phyloP scores from a whole-genome alignment of 495 filamentous ascomycete genomes.

The Baudoinia panamericana region DNA sequence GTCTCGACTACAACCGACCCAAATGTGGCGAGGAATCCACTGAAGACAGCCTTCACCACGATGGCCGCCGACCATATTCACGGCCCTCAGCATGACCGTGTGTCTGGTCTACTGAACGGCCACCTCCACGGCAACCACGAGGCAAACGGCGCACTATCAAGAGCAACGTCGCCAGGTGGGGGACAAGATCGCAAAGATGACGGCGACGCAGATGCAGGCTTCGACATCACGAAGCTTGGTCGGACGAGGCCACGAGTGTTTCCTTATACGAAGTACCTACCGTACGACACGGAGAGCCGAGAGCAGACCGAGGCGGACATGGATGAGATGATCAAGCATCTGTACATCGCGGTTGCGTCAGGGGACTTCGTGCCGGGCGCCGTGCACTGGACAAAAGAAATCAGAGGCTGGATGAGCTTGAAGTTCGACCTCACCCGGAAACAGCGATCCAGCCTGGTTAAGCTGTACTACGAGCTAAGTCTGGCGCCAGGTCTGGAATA shows the following conservation, averaged over 20 bases:
- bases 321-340: constrained; percentile 73
- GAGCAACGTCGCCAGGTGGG: constrained; percentile 54
- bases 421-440: constrained; percentile 89
- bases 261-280: constrained; percentile 77
- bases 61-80: constrained; percentile 28
- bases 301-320: constrained; percentile 57
- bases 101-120: constrained; percentile 23
- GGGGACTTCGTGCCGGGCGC: constrained; percentile 91
- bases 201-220: constrained; percentile 23
- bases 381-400: constrained; percentile 92
- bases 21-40: not conserved
- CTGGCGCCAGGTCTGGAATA: constrained; percentile 82
- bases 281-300: constrained; percentile 72
- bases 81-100: constrained; percentile 21
- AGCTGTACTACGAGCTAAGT: constrained; percentile 85
- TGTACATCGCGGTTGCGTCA: constrained; percentile 80
- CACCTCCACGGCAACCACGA: constrained; percentile 12
- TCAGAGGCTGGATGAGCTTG: constrained; percentile 84
- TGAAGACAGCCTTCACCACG: constrained; percentile 1
- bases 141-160: constrained; percentile 41
- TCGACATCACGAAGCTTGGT: constrained; percentile 34
- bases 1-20: not conserved
- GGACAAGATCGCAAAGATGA: constrained; percentile 39
- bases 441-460: constrained; percentile 69
- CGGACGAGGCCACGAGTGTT: constrained; percentile 82